A percentile compares a stretch with the other conserved stretches of the same genome.
phyloP scores from a whole-genome alignment of 2,329 filamentous ascomycete genomes.

The Canariomyces notabilis region DNA sequence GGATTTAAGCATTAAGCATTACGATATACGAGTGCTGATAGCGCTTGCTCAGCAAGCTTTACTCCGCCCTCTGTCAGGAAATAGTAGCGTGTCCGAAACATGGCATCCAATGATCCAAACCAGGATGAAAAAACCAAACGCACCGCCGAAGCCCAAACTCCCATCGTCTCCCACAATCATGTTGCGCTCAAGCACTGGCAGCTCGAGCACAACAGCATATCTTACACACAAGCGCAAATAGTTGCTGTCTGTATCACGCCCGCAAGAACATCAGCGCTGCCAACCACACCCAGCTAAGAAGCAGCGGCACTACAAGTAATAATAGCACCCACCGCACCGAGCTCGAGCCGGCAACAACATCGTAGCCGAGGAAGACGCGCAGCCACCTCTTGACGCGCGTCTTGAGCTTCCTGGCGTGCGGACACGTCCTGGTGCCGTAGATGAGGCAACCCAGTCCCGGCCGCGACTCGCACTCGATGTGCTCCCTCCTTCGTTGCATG shows the following conservation, averaged over 20 bases:
- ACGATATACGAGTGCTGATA: too few species aligned
- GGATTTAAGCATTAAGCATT: too few species aligned
- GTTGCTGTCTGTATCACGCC: background rate
- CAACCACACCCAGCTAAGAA: slow-evolving; percentile 13
- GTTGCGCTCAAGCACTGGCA: background rate
- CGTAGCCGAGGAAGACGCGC: slow-evolving; percentile 19
- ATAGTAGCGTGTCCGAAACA: too few species aligned
- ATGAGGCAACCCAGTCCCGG: slow-evolving; percentile 54
- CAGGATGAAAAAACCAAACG: too few species aligned
- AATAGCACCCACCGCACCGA: slow-evolving; percentile 37
- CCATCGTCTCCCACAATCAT: too few species aligned
- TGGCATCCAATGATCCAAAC: too few species aligned
- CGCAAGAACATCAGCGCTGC: slow-evolving; percentile 4
- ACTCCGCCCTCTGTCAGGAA: too few species aligned
- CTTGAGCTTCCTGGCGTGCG: slow-evolving; percentile 38
- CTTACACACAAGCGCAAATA: background rate
- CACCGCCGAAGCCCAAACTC: too few species aligned
- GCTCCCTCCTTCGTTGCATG: slow-evolving; percentile 55
- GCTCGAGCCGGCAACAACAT: slow-evolving; percentile 27
- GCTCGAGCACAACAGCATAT: background rate
- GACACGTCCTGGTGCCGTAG: slow-evolving; percentile 45
- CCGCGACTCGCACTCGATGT: slow-evolving; percentile 55
- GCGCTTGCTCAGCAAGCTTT: too few species aligned
- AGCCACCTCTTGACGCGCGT: slow-evolving; percentile 46
- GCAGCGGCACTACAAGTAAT: slow-evolving; percentile 21